Conservation (phyloP, 257 asterid genomes). For the Scutellaria baicalensis region DNA sequence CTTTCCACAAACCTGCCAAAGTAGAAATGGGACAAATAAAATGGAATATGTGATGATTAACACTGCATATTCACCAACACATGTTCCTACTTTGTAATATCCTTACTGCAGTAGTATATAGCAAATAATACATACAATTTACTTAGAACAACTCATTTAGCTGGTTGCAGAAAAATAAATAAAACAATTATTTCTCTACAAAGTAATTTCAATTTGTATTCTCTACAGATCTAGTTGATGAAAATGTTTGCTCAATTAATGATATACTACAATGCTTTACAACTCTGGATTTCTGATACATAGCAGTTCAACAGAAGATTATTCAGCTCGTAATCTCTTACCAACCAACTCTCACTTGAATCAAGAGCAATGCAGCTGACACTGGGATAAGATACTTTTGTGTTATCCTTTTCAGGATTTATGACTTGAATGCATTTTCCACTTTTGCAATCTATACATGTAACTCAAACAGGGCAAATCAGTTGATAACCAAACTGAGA, state of each 20-base stretch:
- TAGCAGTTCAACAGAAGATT: neutral
- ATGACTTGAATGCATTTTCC: conserved; percentile 78
- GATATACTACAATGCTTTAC: conserved; percentile 5
- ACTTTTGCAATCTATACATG: conserved; percentile 70
- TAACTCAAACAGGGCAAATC: conserved; percentile 18
- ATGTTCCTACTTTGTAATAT: neutral
- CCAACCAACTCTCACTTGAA: conserved; percentile 98
- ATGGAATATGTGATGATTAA: neutral
- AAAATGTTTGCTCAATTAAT: neutral
- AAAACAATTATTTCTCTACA: conserved; percentile 2
- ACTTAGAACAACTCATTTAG: neutral
- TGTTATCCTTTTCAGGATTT: conserved; percentile 47
- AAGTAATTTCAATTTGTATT: neutral
- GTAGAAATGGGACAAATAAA: conserved; percentile 5
- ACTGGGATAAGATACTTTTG: conserved; percentile 35
- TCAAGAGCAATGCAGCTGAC: conserved; percentile 88
- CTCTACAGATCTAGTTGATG: neutral
- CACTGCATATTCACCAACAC: neutral
- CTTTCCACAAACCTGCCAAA: conserved; percentile 75
- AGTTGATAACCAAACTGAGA: conserved; percentile 1
- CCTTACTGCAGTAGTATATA: neutral
- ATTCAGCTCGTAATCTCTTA: conserved; percentile 30
- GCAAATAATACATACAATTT: neutral
- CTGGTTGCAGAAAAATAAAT: neutral
- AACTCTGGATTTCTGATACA: neutral